Percentiles rank a stretch among this genome's conserved stretches.
Conservation (phyloP, 2,329 filamentous ascomycete genomes). For the Penicillium sp. region DNA sequence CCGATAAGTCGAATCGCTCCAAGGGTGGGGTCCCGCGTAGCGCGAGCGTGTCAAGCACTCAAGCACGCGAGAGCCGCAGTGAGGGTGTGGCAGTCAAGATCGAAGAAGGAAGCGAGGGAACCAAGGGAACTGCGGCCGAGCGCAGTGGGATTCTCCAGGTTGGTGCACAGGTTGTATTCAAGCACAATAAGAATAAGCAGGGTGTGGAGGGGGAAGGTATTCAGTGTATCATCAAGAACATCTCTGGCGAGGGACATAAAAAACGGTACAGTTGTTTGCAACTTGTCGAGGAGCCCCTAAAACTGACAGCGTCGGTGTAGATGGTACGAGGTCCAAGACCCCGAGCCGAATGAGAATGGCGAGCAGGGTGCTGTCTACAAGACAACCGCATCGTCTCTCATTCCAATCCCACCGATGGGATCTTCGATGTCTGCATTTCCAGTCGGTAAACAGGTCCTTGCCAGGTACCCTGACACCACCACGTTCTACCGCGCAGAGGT, state of each 20-base stretch:
- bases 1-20: slow-evolving; percentile 45
- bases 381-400: slow-evolving; percentile 71
- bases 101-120: slow-evolving; percentile 44
- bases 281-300: background rate
- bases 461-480: slow-evolving; percentile 77
- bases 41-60: slow-evolving; percentile 43
- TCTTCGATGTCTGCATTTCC: slow-evolving; percentile 61
- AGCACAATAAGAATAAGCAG: slow-evolving; percentile 50
- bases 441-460: slow-evolving; percentile 69
- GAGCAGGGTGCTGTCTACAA: slow-evolving; percentile 63
- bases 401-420: slow-evolving; percentile 65
- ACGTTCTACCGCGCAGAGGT: slow-evolving; percentile 85
- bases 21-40: slow-evolving; percentile 43
- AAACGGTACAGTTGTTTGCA: slow-evolving; percentile 51
- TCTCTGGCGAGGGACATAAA: slow-evolving; percentile 69
- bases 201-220: slow-evolving; percentile 59
- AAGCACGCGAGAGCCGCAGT: slow-evolving; percentile 38
- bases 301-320: slow-evolving; percentile 14
- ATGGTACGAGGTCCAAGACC: slow-evolving; percentile 74
- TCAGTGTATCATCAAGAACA: slow-evolving; percentile 72
- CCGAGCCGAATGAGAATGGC: slow-evolving; percentile 69
- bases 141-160: slow-evolving; percentile 44
- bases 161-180: slow-evolving; percentile 52
- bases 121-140: slow-evolving; percentile 46
- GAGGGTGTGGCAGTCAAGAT: slow-evolving; percentile 40